Evolutionary conservation across 768 basidiomycete genomes (phyloP).

Genomic region (Auriscalpium orientale): DNA sequence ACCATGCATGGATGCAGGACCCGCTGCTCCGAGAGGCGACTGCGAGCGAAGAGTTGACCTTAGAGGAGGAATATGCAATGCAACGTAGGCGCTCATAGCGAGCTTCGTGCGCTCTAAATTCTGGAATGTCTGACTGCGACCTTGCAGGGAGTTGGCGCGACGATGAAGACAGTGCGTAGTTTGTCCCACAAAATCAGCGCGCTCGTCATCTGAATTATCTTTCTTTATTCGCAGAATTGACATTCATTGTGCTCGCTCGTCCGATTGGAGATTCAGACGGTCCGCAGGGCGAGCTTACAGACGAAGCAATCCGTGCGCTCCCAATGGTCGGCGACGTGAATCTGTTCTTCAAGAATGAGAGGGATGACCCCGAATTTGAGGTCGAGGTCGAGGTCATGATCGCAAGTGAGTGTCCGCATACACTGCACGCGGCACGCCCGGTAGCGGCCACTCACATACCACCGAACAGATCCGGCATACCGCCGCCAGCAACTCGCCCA

Average conservation of each 20-base stretch:
- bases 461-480: constrained; percentile 47
- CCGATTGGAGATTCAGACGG: constrained; percentile 6
- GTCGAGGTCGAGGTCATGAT: constrained; percentile 93
- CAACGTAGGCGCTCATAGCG: constrained; percentile 46
- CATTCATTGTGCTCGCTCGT: constrained; percentile 78
- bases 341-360: constrained; percentile 65
- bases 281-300: constrained; percentile 1
- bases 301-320: constrained; percentile 24
- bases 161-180: constrained; percentile 68
- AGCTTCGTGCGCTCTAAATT: not conserved
- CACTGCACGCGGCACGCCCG: not conserved
- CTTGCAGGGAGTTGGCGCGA: constrained; percentile 71
- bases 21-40: constrained; percentile 67
- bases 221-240: constrained; percentile 49
- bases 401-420: constrained; percentile 45
- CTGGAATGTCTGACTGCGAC: not conserved
- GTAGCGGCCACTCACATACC: too few relatives aligned
- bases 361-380: constrained; percentile 36
- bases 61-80: constrained; percentile 85
- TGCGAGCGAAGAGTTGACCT: constrained; percentile 74
- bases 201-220: not conserved
- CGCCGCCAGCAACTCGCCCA: constrained; percentile 62
- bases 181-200: not conserved
- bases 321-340: constrained; percentile 93
- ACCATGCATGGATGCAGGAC: constrained; percentile 85